A percentile compares a stretch with the other conserved stretches of the same genome.
Evolutionary conservation across 805 yeast species (phyloP).

Genomic region (Candida hungchunana): DNA sequence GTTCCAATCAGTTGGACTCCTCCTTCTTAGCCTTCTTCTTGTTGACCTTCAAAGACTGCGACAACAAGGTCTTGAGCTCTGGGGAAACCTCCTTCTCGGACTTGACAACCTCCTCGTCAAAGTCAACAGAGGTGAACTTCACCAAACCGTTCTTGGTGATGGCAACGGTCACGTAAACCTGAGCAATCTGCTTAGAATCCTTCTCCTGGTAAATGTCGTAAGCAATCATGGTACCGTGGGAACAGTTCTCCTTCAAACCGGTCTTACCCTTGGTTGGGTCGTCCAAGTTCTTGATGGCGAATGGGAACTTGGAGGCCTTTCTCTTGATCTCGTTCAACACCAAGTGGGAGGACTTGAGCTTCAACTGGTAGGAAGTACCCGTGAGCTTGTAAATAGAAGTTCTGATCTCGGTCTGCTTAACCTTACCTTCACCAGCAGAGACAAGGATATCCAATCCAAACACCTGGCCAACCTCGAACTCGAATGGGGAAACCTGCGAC

Average conservation of each 20-base stretch:
- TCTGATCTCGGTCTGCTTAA: slow-evolving; percentile 50
- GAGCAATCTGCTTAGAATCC: slow-evolving; percentile 63
- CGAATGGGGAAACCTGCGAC: slow-evolving; percentile 55
- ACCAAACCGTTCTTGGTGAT: slow-evolving; percentile 69
- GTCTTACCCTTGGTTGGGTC: slow-evolving; percentile 70
- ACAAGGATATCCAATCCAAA: slow-evolving; percentile 71
- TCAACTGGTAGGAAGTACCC: slow-evolving; percentile 62
- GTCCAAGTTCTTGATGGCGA: slow-evolving; percentile 57
- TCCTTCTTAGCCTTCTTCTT: slow-evolving; percentile 35
- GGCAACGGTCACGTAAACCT: slow-evolving; percentile 71
- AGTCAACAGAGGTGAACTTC: slow-evolving; percentile 54
- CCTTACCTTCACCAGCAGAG: slow-evolving; percentile 63
- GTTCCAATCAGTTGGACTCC: no score
- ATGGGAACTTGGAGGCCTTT: slow-evolving; percentile 65
- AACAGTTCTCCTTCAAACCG: slow-evolving; percentile 68
- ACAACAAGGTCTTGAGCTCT: slow-evolving; percentile 40
- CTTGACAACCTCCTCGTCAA: slow-evolving; percentile 44
- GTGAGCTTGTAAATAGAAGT: slow-evolving; percentile 72
- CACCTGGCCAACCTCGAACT: slow-evolving; percentile 72
- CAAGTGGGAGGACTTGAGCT: slow-evolving; percentile 65
- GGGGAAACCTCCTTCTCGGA: slow-evolving; percentile 53
- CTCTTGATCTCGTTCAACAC: slow-evolving; percentile 64
- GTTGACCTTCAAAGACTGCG: slow-evolving; percentile 48
- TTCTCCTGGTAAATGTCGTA: slow-evolving; percentile 67
- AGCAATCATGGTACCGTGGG: slow-evolving; percentile 61